Evolutionary conservation across 495 filamentous ascomycete genomes (phyloP), one percentile per base, ranked within the genome.

Genomic region (Penicillium macrosclerotiorum): DNA sequence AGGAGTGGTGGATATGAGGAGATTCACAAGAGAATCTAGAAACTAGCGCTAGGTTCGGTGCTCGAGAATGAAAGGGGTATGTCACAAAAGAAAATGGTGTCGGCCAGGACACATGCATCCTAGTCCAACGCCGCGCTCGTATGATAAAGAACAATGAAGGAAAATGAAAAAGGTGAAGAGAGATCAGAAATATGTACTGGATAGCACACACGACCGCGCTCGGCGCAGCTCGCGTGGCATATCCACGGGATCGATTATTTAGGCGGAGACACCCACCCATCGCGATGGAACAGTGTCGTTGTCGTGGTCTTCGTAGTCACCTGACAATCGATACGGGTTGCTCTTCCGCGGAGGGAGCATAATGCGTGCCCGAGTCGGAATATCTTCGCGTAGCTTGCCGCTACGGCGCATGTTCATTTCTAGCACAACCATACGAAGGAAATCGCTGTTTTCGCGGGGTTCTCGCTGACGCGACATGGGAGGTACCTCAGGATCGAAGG

Each of bases 381-480:
- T 81, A 35, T 85, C 83, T 35, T 92, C 86, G 54, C 89, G 88
- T 45, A 98, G 71, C 68, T 98, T 97, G 33, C 93, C 93, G 33
- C 76, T 78, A 55, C 89, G 84, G 23, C 91, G 85, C 93, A 98
- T 98, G 47, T 92, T 88, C 86, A 96, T 95, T 68, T 98, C 93
- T 57, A 96, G 76, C 42, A 96, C 92, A 20, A 94, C 88, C 56
- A 97, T 84, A 22, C 93, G 82, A 38, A 98, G 82, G 68, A 97
- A 98, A 53, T 96, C 86, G 18, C 85, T 80, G 60, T 98, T 98
- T 63, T 98, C 93, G 27, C 93, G 80, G 52, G 89, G 81, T 62
- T 96, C 93, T 11, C 93, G 82, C 61, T 91, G 91, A 11, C 89
- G 84, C 8, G 85, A 75, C 41, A 77, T 65, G 3, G 78, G 70